phyloP scores from a whole-genome alignment of 495 filamentous ascomycete species.

The Talaromyces ruber region DNA sequence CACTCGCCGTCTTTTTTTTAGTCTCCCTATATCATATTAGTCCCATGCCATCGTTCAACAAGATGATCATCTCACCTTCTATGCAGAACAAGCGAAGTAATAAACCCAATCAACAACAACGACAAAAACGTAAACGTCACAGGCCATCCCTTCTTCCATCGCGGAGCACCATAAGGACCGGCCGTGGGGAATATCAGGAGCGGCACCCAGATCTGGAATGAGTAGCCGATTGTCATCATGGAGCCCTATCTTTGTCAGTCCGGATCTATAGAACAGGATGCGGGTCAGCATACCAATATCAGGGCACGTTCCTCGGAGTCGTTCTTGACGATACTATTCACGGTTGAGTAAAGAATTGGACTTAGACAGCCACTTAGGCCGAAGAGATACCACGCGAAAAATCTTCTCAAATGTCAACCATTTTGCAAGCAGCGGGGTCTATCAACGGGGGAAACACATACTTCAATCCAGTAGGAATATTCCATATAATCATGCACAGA shows the following conservation, averaged over 20 bases:
- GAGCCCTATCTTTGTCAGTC: constrained; percentile 21
- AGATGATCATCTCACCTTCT: constrained; percentile 13
- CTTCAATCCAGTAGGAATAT: constrained; percentile 33
- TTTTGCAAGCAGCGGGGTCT: not conserved
- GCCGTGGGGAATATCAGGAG: constrained; percentile 34
- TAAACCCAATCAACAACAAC: constrained; percentile 33
- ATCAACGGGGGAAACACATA: constrained; percentile 9
- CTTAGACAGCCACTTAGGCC: constrained; percentile 31
- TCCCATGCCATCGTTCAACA: not conserved
- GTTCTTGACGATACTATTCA: constrained; percentile 35
- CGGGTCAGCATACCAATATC: constrained; percentile 25
- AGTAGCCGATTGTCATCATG: constrained; percentile 44
- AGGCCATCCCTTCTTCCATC: constrained; percentile 38
- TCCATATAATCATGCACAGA: constrained; percentile 37
- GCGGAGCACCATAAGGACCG: constrained; percentile 31
- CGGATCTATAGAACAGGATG: not conserved
- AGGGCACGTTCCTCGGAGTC: constrained; percentile 39
- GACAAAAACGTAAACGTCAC: constrained; percentile 30
- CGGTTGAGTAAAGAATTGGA: constrained; percentile 37
- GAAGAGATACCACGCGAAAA: constrained; percentile 38
- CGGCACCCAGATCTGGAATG: constrained; percentile 39
- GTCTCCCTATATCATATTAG: not conserved
- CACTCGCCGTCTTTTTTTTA: not conserved
- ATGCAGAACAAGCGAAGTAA: constrained; percentile 24
- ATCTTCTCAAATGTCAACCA: constrained; percentile 14